Conservation (phyloP, 306 rosid species). For the Inga oerstediana region DNA sequence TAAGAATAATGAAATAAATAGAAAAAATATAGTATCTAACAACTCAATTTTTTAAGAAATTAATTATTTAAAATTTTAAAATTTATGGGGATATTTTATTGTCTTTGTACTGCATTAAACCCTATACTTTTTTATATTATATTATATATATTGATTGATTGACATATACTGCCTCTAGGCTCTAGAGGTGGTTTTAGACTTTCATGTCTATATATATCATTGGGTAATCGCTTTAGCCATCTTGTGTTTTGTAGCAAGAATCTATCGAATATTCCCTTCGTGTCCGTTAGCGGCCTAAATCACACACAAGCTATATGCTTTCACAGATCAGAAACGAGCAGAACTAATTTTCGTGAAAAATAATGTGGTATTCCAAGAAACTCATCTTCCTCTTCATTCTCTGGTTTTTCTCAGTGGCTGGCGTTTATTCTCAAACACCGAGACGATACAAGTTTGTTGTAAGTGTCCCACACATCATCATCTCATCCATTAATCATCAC, state of each 20-base stretch:
- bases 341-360: neutral
- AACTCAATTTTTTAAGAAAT: too few species aligned
- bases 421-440: neutral
- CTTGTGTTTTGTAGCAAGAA: neutral
- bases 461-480: neutral
- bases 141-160: too few species aligned
- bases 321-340: neutral
- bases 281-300: neutral
- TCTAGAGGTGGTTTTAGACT: neutral
- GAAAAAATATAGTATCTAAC: too few species aligned
- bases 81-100: too few species aligned
- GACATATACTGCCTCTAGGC: neutral
- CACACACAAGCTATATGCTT: neutral
- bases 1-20: too few species aligned
- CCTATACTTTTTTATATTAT: too few species aligned
- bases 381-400: neutral
- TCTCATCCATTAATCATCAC: neutral
- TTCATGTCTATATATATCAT: neutral
- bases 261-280: too few species aligned
- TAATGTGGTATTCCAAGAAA: neutral
- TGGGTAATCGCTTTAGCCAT: neutral
- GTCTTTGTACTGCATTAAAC: too few species aligned
- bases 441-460: slow-evolving; percentile 1
- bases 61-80: too few species aligned
- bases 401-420: neutral